Evolutionary conservation across 495 filamentous ascomycete species (phyloP), one percentile per base, ranked within the genome.

Genomic region (Daldinia caldariorum): DNA sequence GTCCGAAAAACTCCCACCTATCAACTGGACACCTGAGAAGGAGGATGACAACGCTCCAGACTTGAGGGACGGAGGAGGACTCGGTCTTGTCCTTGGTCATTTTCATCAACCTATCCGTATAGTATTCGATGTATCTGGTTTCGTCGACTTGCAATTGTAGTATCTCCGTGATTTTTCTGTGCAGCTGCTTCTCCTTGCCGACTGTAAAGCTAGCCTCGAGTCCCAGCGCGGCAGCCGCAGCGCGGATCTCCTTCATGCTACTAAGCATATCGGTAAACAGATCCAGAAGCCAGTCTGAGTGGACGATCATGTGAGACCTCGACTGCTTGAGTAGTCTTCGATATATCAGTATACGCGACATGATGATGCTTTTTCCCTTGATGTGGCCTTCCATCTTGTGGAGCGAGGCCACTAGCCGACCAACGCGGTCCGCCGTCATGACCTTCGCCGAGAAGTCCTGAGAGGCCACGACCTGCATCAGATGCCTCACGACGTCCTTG

Each of bases 41-140:
- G 3, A 97, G 83, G 8, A 94, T 83, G 4, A 95, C 83, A 20
- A 91, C 84, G 54, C 89, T 91, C 94, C 94, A 99, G 34, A 97
- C 91, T 59, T 92, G 89, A 6, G 95, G 93, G n/a, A 95, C 92
- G 63, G 88, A 84, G 0, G 83, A 75, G 26, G 82, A 80, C 9
- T 87, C 87, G n/a, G 89, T 84, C 47, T 89, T 86, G 43, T 88
- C 84, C 26, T 84, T 82, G 41, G 91, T 79, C 87, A 97, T 91
- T n/a, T 85, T 79, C 50, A 80, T 83, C 66, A 97, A 84, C n/a
- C 87, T 86, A 43, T 88, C 81, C 8, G 84, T 83, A 55, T 94
- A 85, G 72, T 87, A 88, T 2, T 90, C 84, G 18, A 87, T 81
- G 51, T 89, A 92, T 41, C 83, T 82, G 13, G 83, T 85, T 22